Evolutionary conservation across 768 basidiomycete genomes (phyloP).

Genomic region (Tubosaeta sp.): DNA sequence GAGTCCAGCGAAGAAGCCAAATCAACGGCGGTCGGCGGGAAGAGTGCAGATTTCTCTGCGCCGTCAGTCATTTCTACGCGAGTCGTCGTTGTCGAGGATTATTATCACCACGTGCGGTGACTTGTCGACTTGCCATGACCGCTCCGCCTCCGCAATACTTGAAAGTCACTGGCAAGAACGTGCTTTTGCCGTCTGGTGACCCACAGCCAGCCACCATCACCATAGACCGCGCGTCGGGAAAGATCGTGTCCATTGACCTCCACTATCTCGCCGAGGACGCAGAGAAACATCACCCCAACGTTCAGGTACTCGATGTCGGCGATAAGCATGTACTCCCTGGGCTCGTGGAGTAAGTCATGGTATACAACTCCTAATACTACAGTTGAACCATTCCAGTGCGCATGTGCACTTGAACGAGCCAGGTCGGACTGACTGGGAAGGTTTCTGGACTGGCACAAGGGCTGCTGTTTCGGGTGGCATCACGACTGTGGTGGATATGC

Average conservation of each 20-base stretch:
- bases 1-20: slow-evolving; percentile 37
- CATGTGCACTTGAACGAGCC: slow-evolving; percentile 96
- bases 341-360: slow-evolving; percentile 61
- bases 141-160: slow-evolving; percentile 10
- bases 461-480: slow-evolving; percentile 92
- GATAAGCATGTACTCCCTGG: slow-evolving; percentile 67
- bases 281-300: slow-evolving; percentile 14
- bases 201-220: slow-evolving; percentile 65
- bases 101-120: background rate
- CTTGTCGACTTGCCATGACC: slow-evolving; percentile 9
- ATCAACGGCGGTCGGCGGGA: slow-evolving; percentile 7
- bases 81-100: background rate
- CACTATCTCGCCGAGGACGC: slow-evolving; percentile 31
- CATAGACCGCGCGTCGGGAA: slow-evolving; percentile 52
- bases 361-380: background rate
- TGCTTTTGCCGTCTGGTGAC: slow-evolving; percentile 48
- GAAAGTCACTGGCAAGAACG: slow-evolving; percentile 51
- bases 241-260: slow-evolving; percentile 48
- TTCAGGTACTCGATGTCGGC: slow-evolving; percentile 52
- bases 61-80: slow-evolving; percentile 16
- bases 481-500: slow-evolving; percentile 98
- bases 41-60: slow-evolving; percentile 11
- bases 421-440: slow-evolving; percentile 92
- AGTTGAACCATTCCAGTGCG: slow-evolving; percentile 42
- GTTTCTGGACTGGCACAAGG: slow-evolving; percentile 84